Evolutionary conservation across 306 rosid genomes (phyloP).

Genomic region (Canavalia ensiformis): DNA sequence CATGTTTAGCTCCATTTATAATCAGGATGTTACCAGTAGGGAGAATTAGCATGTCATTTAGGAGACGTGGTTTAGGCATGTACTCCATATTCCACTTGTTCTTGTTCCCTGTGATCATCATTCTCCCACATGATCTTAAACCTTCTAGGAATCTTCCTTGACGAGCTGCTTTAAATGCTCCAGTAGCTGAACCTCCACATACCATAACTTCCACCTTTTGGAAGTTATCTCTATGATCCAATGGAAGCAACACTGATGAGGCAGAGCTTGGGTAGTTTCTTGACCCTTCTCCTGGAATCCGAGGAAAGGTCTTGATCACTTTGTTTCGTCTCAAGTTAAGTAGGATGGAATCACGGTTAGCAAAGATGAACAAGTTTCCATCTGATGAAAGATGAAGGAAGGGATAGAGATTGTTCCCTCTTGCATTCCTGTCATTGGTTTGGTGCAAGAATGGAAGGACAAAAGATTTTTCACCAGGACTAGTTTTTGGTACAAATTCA

Average conservation of each 20-base stretch:
- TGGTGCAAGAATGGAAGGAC: constrained; percentile 69
- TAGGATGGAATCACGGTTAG: constrained; percentile 76
- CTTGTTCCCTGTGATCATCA: constrained; percentile 72
- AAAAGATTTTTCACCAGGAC: constrained; percentile 51
- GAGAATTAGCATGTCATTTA: constrained; percentile 79
- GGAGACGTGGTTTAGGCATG: constrained; percentile 82
- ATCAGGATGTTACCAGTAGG: constrained; percentile 75
- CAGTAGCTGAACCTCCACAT: constrained; percentile 80
- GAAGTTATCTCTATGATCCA: constrained; percentile 64
- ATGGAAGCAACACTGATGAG: constrained; percentile 81
- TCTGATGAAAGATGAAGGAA: constrained; percentile 80
- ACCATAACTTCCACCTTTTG: constrained; percentile 73
- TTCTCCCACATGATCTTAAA: constrained; percentile 81
- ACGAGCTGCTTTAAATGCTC: constrained; percentile 66
- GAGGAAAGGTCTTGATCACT: constrained; percentile 76
- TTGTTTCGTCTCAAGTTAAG: constrained; percentile 59
- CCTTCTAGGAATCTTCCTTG: constrained; percentile 58
- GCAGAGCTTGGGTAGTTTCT: constrained; percentile 88
- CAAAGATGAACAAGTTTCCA: constrained; percentile 81
- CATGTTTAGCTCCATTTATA: constrained; percentile 77
- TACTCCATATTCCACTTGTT: constrained; percentile 78
- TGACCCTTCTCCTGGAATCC: constrained; percentile 72
- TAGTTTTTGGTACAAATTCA: constrained; percentile 70
- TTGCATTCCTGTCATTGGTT: constrained; percentile 52
- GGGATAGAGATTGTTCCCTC: constrained; percentile 82